Base-by-base conservation (phyloP, 2,329 filamentous ascomycete species). In the Apiospora arundinis region DNA sequence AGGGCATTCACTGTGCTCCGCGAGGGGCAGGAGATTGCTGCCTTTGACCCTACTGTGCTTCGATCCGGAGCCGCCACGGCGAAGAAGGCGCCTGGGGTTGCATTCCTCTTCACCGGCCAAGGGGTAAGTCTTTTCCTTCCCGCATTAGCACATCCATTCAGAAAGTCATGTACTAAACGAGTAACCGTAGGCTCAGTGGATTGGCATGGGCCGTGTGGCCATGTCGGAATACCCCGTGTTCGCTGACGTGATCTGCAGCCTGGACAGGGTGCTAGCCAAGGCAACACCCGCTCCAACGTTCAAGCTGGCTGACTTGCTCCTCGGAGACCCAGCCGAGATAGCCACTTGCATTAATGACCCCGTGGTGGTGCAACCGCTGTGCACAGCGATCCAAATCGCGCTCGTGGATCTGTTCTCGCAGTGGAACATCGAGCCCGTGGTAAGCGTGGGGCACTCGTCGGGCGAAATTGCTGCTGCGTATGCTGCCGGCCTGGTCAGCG, bases 361-460 rank as follows among this genome's bases (percentile, higher is more conserved):
- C n/a, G n/a, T n/a, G n/a, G n/a, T n/a, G n/a, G n/a, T n/a, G n/a
- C n/a, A n/a, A n/a, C n/a, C n/a, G n/a, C n/a, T n/a, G n/a, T n/a
- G n/a, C n/a, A n/a, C 86, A 73, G 85, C 82, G 23, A 74, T 85
- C 70, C 83, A 87, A 73, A 76, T 84, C 45, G 77, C 78, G 48
- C 82, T 83, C 70, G 84, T 86, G 67, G 81, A 83, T 44, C 76
- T 81, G 21, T n/a, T n/a, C n/a, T n/a, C n/a, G 80, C 83, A 52
- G n/a, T n/a, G n/a, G n/a, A n/a, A n/a, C n/a, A n/a, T n/a, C n/a
- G n/a, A n/a, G n/a, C n/a, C n/a, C n/a, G n/a, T n/a, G n/a, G n/a
- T n/a, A n/a, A n/a, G n/a, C n/a, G n/a, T n/a, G n/a, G n/a, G n/a
- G n/a, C n/a, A n/a, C n/a, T n/a, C n/a, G n/a, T n/a, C n/a, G n/a